Conservation (phyloP, 106 monocot genomes). For the Platanthera guangdongensis region DNA sequence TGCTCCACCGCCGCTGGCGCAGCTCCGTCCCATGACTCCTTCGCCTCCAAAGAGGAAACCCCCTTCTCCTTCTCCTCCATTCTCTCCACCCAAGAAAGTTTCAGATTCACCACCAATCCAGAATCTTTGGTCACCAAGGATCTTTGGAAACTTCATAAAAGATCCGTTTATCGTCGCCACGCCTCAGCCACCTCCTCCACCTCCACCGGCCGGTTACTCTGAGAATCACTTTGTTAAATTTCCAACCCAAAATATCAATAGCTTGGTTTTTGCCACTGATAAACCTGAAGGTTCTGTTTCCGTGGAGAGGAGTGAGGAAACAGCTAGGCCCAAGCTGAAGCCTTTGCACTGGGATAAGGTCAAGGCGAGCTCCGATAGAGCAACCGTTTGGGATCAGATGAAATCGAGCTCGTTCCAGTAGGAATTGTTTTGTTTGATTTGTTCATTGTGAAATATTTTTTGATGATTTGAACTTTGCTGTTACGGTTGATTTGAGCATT, state of each 20-base stretch:
- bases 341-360: constrained; percentile 98
- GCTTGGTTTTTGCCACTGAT: constrained; percentile 5
- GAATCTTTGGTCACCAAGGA: constrained; percentile 9
- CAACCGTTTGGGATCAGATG: constrained; percentile 95
- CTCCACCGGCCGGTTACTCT: constrained; percentile 37
- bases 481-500: background rate
- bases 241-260: constrained; percentile 9
- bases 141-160: constrained; percentile 6
- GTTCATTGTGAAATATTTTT: background rate
- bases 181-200: constrained; percentile 22
- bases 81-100: constrained; percentile 16
- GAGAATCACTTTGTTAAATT: constrained; percentile 12
- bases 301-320: constrained; percentile 25
- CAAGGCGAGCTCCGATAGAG: constrained; percentile 72
- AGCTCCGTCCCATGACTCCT: constrained; percentile 27
- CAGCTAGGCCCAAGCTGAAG: constrained; percentile 60
- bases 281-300: constrained; percentile 8
- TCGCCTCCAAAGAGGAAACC: constrained; percentile 32
- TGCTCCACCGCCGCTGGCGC: background rate
- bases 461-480: background rate
- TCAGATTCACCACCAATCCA: background rate
- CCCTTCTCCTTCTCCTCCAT: constrained; percentile 29
- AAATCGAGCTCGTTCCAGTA: constrained; percentile 94
- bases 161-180: background rate
- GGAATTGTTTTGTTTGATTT: constrained; percentile 1